A percentile compares a stretch with the other conserved stretches of the same genome.
Evolutionary conservation across 345 rosid species (phyloP).

Genomic region (Salix purpurea): DNA sequence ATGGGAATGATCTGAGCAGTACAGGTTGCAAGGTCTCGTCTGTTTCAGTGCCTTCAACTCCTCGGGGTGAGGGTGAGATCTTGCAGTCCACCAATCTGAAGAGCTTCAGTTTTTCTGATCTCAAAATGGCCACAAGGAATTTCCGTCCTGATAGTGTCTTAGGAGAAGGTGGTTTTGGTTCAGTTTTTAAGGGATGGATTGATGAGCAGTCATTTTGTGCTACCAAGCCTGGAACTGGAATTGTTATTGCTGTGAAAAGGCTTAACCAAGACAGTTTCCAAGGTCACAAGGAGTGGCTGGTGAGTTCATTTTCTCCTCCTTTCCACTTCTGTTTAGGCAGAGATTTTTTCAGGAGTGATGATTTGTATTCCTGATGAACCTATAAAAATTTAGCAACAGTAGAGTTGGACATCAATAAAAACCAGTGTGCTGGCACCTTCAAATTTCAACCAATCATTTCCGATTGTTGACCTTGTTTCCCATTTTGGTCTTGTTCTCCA

Average conservation of each 20-base stretch:
- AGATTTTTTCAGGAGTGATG: background rate
- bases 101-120: conserved; percentile 64
- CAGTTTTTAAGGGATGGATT: conserved; percentile 95
- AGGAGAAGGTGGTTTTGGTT: conserved; percentile 97
- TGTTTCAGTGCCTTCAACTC: conserved; percentile 58
- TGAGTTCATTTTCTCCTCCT: conserved; percentile 34
- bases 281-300: conserved; percentile 98
- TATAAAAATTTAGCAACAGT: background rate
- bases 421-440: background rate
- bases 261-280: conserved; percentile 87
- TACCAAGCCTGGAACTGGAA: conserved; percentile 78
- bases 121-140: conserved; percentile 72
- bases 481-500: background rate
- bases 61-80: conserved; percentile 87
- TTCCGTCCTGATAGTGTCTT: conserved; percentile 91
- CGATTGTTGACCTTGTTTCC: background rate
- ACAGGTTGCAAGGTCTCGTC: conserved; percentile 56
- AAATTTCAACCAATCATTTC: background rate
- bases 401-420: background rate
- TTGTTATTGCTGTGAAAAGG: conserved; percentile 82
- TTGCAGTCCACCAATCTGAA: conserved; percentile 64
- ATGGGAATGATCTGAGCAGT: conserved; percentile 40
- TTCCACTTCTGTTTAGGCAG: background rate
- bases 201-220: conserved; percentile 66
- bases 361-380: background rate